These are phyloP conservation scores for Rostrohypoxylon terebratum DNA, from an alignment of 495 filamentous ascomycete species.

Conservation along the genomic window DNA sequence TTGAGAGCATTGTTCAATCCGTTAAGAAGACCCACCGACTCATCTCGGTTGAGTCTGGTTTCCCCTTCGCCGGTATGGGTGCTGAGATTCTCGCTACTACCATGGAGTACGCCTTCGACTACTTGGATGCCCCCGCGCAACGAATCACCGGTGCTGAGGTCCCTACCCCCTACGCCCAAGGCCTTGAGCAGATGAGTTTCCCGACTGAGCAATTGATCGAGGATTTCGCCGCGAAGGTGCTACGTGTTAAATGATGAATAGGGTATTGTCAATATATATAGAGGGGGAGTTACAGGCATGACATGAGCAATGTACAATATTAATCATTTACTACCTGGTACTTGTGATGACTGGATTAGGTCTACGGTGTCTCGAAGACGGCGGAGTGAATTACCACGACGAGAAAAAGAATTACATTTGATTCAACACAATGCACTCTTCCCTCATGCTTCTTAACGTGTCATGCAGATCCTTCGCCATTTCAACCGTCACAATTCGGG, in stretches of 20 bases:
- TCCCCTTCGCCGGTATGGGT: slow-evolving; percentile 91
- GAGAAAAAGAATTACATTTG: slow-evolving; percentile 30
- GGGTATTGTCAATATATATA: slow-evolving; percentile 10
- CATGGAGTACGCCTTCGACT: slow-evolving; percentile 99
- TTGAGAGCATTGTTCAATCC: slow-evolving; percentile 93
- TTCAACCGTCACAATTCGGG: neutral
- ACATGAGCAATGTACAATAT: slow-evolving; percentile 46
- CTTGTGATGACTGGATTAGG: slow-evolving; percentile 25
- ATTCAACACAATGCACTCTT: slow-evolving; percentile 16
- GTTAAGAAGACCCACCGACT: slow-evolving; percentile 98
- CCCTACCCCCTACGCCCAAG: slow-evolving; percentile 89
- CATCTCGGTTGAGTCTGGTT: slow-evolving; percentile 93
- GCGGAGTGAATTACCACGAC: slow-evolving; percentile 34
- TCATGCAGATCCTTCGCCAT: neutral
- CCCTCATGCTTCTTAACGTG: neutral
- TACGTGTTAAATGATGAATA: slow-evolving; percentile 70
- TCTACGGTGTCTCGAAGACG: slow-evolving; percentile 34
- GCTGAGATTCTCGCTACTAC: slow-evolving; percentile 92
- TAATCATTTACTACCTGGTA: slow-evolving; percentile 41
- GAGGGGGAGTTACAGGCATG: slow-evolving; percentile 37
- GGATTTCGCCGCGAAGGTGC: slow-evolving; percentile 82
- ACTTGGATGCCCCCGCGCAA: slow-evolving; percentile 91
- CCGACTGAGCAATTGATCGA: slow-evolving; percentile 86
- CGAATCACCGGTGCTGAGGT: slow-evolving; percentile 96
- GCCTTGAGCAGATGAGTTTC: slow-evolving; percentile 92